Evolutionary conservation across 139 green algal genomes (phyloP), one percentile per base, ranked within the genome.

Genomic region (Bryopsis sp.): DNA sequence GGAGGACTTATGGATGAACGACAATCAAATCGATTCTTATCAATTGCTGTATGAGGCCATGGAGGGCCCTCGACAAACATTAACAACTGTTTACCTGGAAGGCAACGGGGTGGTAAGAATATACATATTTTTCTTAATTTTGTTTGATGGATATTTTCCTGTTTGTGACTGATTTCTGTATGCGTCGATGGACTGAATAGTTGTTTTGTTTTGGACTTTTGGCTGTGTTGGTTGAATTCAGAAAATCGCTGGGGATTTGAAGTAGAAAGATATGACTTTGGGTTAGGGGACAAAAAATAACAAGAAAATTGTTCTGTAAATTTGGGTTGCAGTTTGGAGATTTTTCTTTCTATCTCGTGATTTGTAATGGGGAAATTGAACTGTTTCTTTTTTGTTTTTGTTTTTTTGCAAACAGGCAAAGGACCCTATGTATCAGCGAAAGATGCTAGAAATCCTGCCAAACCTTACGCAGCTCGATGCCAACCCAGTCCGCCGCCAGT

Each of bases 1-100:
- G 54, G 70, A 84, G 67, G 93, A 98, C 75, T 77, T 98, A 7
- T 98, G 92, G 93, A 74, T 95, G 19, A 97, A 97, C 67, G 82
- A 97, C 73, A 98, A 96, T 71, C 29, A 74, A 43, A 76, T 96
- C 6, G 74, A 85, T 0, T 61, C 46, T 26, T 64, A 82, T 32
- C 70, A 81, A 2, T 73, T 62, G 8, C 32, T 96, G 19, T 81
- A 84, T 22, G 63, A 48, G 11, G 79, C 64, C 0, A 64, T 95
- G 38, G 22, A 68, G 43, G 65, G 24, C 34, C 59, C 64, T 6
- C 34, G 67, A 5, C 39, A 58, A 29, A 86, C 72, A 37, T 72
- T 97, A 11, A 84, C 73, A 5, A 90, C 81, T 28, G 48, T 97
- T 6, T 97, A 97, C 77, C 71, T 97, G 8, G 76, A 87, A 11